Conservation (phyloP, 2,329 filamentous ascomycete genomes). For the Diaporthe amygdali region DNA sequence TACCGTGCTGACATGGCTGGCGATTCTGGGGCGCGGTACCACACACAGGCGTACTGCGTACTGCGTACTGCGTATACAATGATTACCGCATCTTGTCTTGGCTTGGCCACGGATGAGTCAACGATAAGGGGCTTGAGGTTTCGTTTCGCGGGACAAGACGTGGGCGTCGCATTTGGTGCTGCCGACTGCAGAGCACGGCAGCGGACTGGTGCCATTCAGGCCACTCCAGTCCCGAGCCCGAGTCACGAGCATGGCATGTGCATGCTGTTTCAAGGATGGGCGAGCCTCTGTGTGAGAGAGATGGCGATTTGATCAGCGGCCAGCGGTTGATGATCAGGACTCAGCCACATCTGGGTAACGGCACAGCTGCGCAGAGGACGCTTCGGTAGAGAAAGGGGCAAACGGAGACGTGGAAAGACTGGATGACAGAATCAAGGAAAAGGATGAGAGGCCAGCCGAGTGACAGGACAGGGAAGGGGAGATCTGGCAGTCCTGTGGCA, state of each 20-base stretch:
- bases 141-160: not conserved
- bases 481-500: not conserved
- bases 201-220: not conserved
- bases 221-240: not conserved
- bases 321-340: not conserved
- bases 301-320: not conserved
- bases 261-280: not conserved
- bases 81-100: not conserved
- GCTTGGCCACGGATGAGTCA: conserved; percentile 2
- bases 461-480: not conserved
- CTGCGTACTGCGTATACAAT: not conserved
- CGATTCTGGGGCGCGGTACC: not conserved
- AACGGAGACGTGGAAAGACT: not conserved
- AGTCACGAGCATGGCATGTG: not conserved
- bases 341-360: conserved; percentile 1
- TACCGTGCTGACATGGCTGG: conserved; percentile 8
- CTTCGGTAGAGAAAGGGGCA: conserved; percentile 8
- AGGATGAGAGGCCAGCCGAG: conserved; percentile 5
- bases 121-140: not conserved
- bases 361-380: not conserved
- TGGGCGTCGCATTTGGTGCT: not conserved
- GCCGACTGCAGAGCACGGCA: not conserved
- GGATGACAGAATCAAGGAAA: not conserved
- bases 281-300: not conserved
- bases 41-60: too few relatives aligned